phyloP scores from a whole-genome alignment of 2,329 filamentous ascomycete species.

The Colletotrichum higginsianum region DNA sequence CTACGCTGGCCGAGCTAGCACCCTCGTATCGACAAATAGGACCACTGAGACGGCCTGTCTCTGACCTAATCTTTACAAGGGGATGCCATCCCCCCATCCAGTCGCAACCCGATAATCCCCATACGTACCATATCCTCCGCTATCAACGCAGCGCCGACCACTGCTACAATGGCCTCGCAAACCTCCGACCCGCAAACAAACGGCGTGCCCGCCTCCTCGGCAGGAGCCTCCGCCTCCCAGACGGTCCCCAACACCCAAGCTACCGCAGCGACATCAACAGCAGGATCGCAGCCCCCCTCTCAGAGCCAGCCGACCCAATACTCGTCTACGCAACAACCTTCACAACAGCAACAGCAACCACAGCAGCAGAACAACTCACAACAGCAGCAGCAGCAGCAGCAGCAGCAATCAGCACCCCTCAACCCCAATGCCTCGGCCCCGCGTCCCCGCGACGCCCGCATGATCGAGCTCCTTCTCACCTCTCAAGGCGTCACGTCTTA shows the following conservation, averaged over 20 bases:
- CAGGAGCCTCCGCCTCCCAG: conserved; percentile 55
- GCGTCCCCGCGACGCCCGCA: conserved; percentile 83
- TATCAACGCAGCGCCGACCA: neutral
- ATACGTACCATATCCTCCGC: neutral
- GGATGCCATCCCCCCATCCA: conserved; percentile 8
- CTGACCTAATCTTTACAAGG: conserved; percentile 1
- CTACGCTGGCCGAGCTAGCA: neutral
- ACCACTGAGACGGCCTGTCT: neutral
- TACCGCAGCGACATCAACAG: conserved; percentile 47
- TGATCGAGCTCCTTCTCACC: conserved; percentile 84
- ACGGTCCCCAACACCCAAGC: conserved; percentile 55
- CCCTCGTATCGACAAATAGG: conserved; percentile 2
- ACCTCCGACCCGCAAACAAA: conserved; percentile 65
- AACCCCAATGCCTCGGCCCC: conserved; percentile 58
- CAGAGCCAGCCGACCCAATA: conserved; percentile 40
- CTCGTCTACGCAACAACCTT: conserved; percentile 44
- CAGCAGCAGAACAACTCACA: conserved; percentile 40
- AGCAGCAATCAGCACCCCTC: conserved; percentile 39
- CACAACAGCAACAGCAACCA: conserved; percentile 32
- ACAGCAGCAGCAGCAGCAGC: conserved; percentile 27
- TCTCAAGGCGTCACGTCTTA: conserved; percentile 85
- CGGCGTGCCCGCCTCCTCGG: conserved; percentile 61
- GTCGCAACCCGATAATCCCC: neutral
- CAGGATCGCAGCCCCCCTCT: conserved; percentile 35
- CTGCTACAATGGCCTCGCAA: conserved; percentile 48